phyloP scores from a whole-genome alignment of 78 protist genomes.

The Mantamonas sphyraenae region DNA sequence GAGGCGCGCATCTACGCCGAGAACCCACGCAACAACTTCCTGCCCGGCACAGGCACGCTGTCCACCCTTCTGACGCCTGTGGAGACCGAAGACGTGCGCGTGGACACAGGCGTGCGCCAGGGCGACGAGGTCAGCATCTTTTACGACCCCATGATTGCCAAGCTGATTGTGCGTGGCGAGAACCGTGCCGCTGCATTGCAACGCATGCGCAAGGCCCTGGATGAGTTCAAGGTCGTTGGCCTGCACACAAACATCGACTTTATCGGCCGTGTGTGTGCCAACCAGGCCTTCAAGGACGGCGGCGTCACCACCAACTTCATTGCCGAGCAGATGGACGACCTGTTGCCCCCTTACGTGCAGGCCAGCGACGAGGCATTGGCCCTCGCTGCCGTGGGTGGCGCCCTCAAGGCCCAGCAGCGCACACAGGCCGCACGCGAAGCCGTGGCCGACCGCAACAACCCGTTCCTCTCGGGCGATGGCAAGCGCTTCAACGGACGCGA shows the following conservation, averaged over 20 bases:
- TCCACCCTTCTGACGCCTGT: constrained; percentile 51
- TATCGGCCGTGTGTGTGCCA: constrained; percentile 29
- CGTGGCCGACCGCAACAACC: too few relatives aligned
- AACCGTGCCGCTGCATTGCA: constrained; percentile 17
- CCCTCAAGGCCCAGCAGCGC: too few relatives aligned
- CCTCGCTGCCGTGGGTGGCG: too few relatives aligned
- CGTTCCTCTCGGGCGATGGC: too few relatives aligned
- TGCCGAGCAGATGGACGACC: constrained; percentile 4
- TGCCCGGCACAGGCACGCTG: constrained; percentile 77
- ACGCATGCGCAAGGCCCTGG: constrained; percentile 24
- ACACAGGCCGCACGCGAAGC: too few relatives aligned
- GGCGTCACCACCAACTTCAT: constrained; percentile 30
- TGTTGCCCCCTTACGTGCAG: constrained; percentile 2
- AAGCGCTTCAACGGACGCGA: too few relatives aligned
- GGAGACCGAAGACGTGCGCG: constrained; percentile 22
- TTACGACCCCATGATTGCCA: constrained; percentile 90
- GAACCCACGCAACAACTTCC: constrained; percentile 65
- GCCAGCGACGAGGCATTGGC: too few relatives aligned
- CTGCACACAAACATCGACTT: constrained; percentile 60
- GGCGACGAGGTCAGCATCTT: constrained; percentile 78
- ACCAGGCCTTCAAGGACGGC: constrained; percentile 26
- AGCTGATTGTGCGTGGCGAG: constrained; percentile 65
- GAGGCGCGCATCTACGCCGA: constrained; percentile 90
- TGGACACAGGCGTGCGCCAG: constrained; percentile 56
- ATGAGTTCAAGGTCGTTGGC: constrained; percentile 63